These are phyloP conservation scores for Vitis cinerea DNA, from an alignment of 164 flowering plant genomes.

Conservation along the genomic window DNA sequence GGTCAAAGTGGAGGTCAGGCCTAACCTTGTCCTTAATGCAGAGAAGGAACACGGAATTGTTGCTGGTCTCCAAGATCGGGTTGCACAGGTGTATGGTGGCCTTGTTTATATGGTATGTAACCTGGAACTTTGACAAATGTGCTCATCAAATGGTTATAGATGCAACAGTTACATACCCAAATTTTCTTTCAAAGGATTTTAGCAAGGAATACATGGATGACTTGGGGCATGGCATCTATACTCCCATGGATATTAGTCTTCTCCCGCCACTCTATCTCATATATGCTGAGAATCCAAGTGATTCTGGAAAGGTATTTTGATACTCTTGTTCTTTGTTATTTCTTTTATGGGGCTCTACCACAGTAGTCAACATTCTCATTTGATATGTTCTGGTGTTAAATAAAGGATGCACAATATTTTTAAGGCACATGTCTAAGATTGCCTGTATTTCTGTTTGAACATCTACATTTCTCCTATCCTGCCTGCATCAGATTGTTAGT, in stretches of 20 bases:
- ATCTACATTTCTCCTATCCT: background rate
- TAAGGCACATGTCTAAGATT: background rate
- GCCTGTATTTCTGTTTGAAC: background rate
- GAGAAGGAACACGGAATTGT: constrained; percentile 96
- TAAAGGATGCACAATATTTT: background rate
- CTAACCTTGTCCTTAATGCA: constrained; percentile 81
- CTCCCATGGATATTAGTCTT: constrained; percentile 66
- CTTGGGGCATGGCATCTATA: constrained; percentile 79
- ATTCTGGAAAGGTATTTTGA: constrained; percentile 82
- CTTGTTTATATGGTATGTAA: constrained; percentile 86
- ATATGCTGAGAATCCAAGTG: constrained; percentile 97
- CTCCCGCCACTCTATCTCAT: constrained; percentile 90
- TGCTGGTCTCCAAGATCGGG: constrained; percentile 98
- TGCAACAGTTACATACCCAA: background rate
- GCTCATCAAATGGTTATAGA: too few relatives aligned
- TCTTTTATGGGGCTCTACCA: background rate
- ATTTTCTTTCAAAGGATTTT: constrained; percentile 60
- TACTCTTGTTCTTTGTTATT: background rate
- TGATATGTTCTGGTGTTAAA: background rate
- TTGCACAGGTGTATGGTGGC: constrained; percentile 97
- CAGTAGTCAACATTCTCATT: background rate
- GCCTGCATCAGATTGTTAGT: background rate
- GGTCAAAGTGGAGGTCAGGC: constrained; percentile 81
- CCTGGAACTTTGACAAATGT: background rate
- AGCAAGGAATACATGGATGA: constrained; percentile 71